Evolutionary conservation across 495 filamentous ascomycete species (phyloP), one percentile per base, ranked within the genome.

Genomic region (Aspergillus ellipticus): DNA sequence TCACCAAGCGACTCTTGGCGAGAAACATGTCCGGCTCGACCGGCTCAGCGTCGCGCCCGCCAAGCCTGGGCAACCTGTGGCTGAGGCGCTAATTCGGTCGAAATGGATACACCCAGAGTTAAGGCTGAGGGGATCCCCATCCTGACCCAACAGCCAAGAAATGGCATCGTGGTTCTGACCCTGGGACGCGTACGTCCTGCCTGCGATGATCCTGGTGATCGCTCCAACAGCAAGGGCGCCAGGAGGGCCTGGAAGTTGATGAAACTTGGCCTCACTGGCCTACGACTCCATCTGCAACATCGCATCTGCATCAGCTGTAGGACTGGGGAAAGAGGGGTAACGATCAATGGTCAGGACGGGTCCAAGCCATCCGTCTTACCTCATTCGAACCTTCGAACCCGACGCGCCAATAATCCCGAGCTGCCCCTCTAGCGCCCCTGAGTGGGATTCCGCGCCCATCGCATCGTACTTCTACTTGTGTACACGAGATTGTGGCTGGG

Each of bases 91-190:
- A 48, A 48, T 26, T 17, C 15, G 11, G 28, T 13, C 24, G 8
- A 48, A 21, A 48, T 48, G 45, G 45, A 48, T 28, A 29, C 45
- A 17, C 24, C 45, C 45, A 48, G 45, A 48, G 21, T 48, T 48
- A 48, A 48, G 45, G 45, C 45, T 48, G 45, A 48, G 45, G 17
- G 6, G 22, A 48, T 29, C 45, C 24, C 45, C 45, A 29, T 48
- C 22, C 9, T 47, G 20, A 39, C 35, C 35, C 35, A 39, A n/a
- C n/a, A n/a, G 35, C 35, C 35, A 13, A 39, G 35, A 39, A n/a
- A 4, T 2, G 33, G 10, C 45, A 31, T 48, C 45, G 24, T 22
- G 19, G 45, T 8, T 39, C 35, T 39, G 35, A 39, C 35, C 35
- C 35, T 48, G 45, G 45, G 45, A 48, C 45, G 16, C 45, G 45